Base-by-base conservation (phyloP, 1,284 basidiomycete genomes). In the Trametes versicolor region DNA sequence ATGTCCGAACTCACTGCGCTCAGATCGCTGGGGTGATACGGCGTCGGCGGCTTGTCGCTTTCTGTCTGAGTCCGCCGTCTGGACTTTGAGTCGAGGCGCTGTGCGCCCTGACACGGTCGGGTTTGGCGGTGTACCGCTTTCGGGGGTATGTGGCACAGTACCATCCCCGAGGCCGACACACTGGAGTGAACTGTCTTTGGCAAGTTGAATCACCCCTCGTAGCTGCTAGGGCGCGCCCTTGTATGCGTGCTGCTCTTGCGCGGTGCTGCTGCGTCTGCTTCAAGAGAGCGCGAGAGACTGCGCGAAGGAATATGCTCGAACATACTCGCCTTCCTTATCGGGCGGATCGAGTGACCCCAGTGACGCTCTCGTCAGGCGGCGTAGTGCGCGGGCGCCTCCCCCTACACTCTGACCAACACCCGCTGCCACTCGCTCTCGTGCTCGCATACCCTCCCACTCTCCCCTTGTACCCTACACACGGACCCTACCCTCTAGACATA, bases 331-430 rank as follows among this genome's bases (percentile, higher is more conserved):
- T 76, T 63, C 75, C 75, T 72, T 75, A 76, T 76, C 74, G 74
- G 72, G 74, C 39, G 63, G 48, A 75, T 75, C 73, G 73, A 76
- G 75, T 73, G 74, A 72, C 68, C 63, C 69, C 65, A 69, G 62
- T 57, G 62, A 63, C 62, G 50, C 47, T n/a, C 52, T 34, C 49
- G 17, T 36, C 52, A 36, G 49, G 52, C 58, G 49, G 54, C 52
- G 55, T 53, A 61, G 55, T 37, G 21, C 50, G 25, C 27, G 50
- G 55, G 59, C 62, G 69, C 65, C 43, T 63, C 51, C 53, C 51
- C 52, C 58, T 63, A 66, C 70, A 65, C 63, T 64, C 63, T 66
- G 62, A 62, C 64, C 65, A 57, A 59, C 54, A 63, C 70, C 56
- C 60, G n/a, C 61, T 58, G 48, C 49, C 48, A 55, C 65, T 56